These are phyloP conservation scores for Leccinum angustisporum DNA, from an alignment of 1,284 basidiomycete genomes.

Conservation along the genomic window DNA sequence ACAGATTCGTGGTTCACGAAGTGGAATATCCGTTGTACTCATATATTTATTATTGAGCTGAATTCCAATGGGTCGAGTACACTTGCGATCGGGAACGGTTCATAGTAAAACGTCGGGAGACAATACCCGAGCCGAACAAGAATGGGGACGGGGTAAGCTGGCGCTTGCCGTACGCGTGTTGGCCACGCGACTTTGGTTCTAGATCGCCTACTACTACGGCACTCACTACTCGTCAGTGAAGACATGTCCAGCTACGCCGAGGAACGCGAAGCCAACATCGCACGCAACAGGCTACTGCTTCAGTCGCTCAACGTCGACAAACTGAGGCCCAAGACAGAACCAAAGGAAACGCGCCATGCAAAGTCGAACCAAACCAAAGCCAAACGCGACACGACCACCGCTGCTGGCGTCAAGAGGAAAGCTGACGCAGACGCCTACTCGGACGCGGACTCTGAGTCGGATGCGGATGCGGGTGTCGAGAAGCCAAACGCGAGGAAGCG, in stretches of 20 bases:
- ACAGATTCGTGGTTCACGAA: constrained; percentile 2
- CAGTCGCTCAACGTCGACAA: constrained; percentile 41
- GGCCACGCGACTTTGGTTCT: not conserved
- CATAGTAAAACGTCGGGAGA: not conserved
- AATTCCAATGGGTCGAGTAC: not conserved
- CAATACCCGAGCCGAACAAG: not conserved
- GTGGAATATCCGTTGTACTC: not conserved
- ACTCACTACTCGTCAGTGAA: not conserved
- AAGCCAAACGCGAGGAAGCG: constrained; percentile 32
- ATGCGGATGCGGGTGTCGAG: constrained; percentile 11
- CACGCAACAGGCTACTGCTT: constrained; percentile 48
- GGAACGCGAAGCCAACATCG: constrained; percentile 49
- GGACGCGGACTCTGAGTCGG: constrained; percentile 8
- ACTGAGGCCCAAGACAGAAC: constrained; percentile 45
- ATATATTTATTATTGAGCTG: not conserved
- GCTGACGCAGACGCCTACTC: constrained; percentile 7
- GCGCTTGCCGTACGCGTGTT: not conserved
- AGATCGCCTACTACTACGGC: not conserved
- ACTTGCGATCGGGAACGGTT: no score
- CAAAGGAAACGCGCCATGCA: constrained; percentile 39
- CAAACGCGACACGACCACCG: not conserved
- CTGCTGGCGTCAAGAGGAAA: constrained; percentile 19
- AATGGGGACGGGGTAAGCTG: not conserved
- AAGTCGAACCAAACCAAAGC: constrained; percentile 4
- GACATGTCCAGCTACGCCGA: constrained; percentile 42